Evolutionary conservation across 2,329 filamentous ascomycete species (phyloP).

Genomic region (Allantophomopsis lycopodina): DNA sequence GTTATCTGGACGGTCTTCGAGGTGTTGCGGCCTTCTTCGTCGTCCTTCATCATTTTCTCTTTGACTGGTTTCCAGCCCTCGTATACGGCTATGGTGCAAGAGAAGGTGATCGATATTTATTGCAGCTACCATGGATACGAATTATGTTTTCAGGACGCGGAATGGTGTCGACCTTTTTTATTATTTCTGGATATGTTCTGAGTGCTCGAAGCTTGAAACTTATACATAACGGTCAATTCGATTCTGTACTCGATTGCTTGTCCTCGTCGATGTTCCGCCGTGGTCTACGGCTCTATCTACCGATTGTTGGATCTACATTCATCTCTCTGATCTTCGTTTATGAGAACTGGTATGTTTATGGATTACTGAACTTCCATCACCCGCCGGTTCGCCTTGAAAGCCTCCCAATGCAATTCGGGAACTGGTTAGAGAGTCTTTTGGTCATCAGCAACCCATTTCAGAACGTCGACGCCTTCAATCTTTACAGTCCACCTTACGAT

Average conservation of each 20-base stretch:
- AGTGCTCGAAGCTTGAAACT: constrained; percentile 26
- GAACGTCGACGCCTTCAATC: neutral
- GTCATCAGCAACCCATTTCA: neutral
- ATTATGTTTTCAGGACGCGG: constrained; percentile 47
- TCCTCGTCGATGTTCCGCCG: constrained; percentile 32
- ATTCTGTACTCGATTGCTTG: constrained; percentile 19
- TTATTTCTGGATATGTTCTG: constrained; percentile 33
- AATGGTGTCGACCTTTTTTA: constrained; percentile 37
- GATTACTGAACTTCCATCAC: neutral
- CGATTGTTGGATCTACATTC: constrained; percentile 28
- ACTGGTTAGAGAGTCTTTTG: neutral
- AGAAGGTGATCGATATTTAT: constrained; percentile 15
- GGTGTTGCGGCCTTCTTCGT: constrained; percentile 32
- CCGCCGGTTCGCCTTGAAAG: neutral
- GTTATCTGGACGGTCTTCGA: constrained; percentile 32
- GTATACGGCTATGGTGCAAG: constrained; percentile 20
- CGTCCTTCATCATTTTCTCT: constrained; percentile 26
- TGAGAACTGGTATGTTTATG: neutral
- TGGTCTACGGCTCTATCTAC: constrained; percentile 29
- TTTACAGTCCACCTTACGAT: constrained; percentile 1
- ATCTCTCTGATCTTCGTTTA: neutral
- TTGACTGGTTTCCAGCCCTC: constrained; percentile 1
- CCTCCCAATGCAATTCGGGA: neutral
- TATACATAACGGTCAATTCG: constrained; percentile 18
- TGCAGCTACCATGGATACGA: constrained; percentile 41